Conservation (phyloP, 1,139 yeast genomes). For the Taphrina confusa region DNA sequence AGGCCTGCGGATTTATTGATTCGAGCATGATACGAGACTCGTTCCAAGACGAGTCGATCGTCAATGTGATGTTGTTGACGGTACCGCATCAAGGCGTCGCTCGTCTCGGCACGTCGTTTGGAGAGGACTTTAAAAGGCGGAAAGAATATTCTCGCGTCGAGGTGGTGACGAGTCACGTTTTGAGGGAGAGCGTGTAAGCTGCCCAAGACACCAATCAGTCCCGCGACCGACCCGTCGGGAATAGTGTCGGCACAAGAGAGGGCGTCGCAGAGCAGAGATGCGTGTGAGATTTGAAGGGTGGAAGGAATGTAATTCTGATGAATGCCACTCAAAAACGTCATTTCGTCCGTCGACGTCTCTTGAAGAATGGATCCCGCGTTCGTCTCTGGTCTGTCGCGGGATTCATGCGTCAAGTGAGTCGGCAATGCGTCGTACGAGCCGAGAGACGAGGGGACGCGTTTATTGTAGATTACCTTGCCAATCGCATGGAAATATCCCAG, state of each 20-base stretch:
- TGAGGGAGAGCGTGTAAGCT: conserved; percentile 2
- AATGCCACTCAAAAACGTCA: conserved; percentile 27
- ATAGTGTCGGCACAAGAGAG: conserved; percentile 19
- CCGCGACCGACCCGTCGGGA: background rate
- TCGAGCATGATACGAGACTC: background rate
- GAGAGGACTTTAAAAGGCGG: background rate
- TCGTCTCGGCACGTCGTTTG: background rate
- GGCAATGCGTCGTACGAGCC: conserved; percentile 10
- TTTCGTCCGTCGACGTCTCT: conserved; percentile 17
- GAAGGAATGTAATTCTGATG: conserved; percentile 35
- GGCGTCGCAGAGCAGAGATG: conserved; percentile 12
- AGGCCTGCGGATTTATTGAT: background rate
- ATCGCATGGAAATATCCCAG: conserved; percentile 50
- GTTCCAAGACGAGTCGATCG: conserved; percentile 10
- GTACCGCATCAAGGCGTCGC: background rate
- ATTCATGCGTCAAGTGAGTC: conserved; percentile 6
- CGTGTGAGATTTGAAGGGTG: background rate
- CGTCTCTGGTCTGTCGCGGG: conserved; percentile 8
- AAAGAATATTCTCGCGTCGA: background rate
- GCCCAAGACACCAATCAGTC: conserved; percentile 4
- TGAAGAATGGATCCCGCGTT: conserved; percentile 15
- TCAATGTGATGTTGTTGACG: too few species aligned
- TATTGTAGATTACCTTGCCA: conserved; percentile 48
- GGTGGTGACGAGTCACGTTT: background rate
- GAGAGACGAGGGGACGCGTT: conserved; percentile 31